Evolutionary conservation across 2,329 filamentous ascomycete genomes (phyloP).

Genomic region (Clarireedia monteithiana): DNA sequence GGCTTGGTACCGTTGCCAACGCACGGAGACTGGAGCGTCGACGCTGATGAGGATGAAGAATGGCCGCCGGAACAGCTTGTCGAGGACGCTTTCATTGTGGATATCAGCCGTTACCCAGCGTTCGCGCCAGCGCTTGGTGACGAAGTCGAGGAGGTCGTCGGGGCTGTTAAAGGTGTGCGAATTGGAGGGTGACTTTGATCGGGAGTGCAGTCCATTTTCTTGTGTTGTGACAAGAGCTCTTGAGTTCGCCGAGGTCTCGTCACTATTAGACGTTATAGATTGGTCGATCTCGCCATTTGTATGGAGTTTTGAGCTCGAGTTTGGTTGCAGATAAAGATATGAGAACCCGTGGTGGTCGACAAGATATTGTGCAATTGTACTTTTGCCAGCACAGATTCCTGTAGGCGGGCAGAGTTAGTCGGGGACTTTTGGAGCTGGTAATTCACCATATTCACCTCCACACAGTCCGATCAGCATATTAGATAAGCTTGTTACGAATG

Average conservation of each 20-base stretch:
- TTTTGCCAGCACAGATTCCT: constrained; percentile 93
- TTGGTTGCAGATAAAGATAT: constrained; percentile 51
- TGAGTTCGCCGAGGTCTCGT: neutral
- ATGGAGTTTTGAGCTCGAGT: neutral
- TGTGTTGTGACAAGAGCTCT: neutral
- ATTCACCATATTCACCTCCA: constrained; percentile 43
- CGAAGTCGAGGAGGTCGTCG: constrained; percentile 69
- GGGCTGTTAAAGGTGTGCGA: constrained; percentile 48
- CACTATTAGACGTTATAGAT: neutral
- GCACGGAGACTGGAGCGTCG: constrained; percentile 77
- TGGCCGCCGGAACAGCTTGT: constrained; percentile 69
- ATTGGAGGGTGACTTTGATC: constrained; percentile 1
- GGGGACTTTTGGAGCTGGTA: neutral
- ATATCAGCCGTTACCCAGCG: constrained; percentile 85
- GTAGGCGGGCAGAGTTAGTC: neutral
- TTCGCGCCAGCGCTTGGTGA: constrained; percentile 75
- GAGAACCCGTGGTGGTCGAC: constrained; percentile 77
- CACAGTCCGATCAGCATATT: constrained; percentile 71
- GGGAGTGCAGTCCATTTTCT: neutral
- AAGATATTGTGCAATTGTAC: constrained; percentile 81
- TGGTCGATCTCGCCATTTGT: constrained; percentile 1
- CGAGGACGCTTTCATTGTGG: constrained; percentile 62
- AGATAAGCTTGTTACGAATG: neutral
- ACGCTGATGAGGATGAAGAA: constrained; percentile 92
- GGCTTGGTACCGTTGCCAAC: constrained; percentile 71